Conservation (phyloP, 2,329 filamentous ascomycete genomes). For the Diaporthe velutina region DNA sequence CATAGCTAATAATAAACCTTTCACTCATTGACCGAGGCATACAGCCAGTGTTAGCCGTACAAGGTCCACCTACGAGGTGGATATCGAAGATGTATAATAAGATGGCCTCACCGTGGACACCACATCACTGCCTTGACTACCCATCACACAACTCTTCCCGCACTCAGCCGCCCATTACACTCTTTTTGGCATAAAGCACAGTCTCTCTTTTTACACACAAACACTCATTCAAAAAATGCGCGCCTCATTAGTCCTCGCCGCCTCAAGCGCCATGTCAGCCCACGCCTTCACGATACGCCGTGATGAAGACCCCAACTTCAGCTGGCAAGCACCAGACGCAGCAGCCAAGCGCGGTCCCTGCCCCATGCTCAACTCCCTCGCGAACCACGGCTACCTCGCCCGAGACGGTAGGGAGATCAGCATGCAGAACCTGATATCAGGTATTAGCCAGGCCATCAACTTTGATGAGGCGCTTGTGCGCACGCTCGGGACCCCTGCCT, state of each 20-base stretch:
- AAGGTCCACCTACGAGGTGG: neutral
- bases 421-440: conserved; percentile 16
- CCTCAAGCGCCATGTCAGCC: conserved; percentile 13
- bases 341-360: conserved; percentile 15
- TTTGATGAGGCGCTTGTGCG: conserved; percentile 12
- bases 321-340: conserved; percentile 10
- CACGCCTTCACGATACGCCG: conserved; percentile 14
- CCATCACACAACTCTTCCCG: neutral
- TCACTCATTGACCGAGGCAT: neutral
- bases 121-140: neutral
- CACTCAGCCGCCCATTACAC: neutral
- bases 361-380: conserved; percentile 29
- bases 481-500: conserved; percentile 7
- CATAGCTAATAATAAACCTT: conserved; percentile 17
- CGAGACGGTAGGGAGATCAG: conserved; percentile 16
- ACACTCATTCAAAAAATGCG: conserved; percentile 16
- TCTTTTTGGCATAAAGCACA: conserved; percentile 2
- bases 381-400: conserved; percentile 29
- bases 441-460: conserved; percentile 4
- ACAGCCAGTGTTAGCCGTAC: neutral
- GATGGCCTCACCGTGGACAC: neutral
- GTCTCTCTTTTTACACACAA: neutral
- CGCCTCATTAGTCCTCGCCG: neutral
- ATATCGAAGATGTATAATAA: conserved; percentile 1
- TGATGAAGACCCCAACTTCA: conserved; percentile 19